Base-by-base conservation (phyloP, 139 green algal genomes). In the Chlorella sp. region DNA sequence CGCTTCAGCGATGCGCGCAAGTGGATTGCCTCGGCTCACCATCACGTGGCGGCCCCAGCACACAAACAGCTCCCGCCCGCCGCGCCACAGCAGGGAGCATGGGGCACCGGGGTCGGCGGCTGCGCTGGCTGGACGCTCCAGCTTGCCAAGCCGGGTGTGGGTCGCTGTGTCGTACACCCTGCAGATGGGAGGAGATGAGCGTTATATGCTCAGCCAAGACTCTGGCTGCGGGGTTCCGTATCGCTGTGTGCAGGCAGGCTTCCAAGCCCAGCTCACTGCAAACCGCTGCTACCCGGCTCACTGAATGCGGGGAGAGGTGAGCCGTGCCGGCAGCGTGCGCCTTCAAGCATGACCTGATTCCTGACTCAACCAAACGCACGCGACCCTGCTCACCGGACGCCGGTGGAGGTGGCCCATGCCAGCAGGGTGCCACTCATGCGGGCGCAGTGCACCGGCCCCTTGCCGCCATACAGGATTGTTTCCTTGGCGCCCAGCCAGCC, bases 401-500 rank as follows among this genome's bases (percentile, higher is more conserved):
- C 91, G 16, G 83, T 79, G 73, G 96, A 91, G 44, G 93, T 97
- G 13, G 93, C 93, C 97, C 97, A 99, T 0, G 97, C 96, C 19
- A 99, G 86, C 28, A 98, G 82, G 7, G 78, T 85, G 24, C 90
- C 92, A 32, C 86, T 84, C 97, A 96, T 98, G 20, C 83, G 82
- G 9, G 95, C 87, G 22, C 86, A 81, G 32, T 87, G 87, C 20
- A 98, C 87, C 16, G 90, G 72, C 7, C 92, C 92, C 88, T 94
- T 93, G 0, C 94, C 97, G 58, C 89, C 76, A 43, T 95, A 91
- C 56, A 99, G 84, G 19, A 94, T 82, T 24, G 88, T 91, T 85
- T 99, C 94, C 32, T 81, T 89, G 51, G 85, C 90, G 20, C 94
- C 95, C 77, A 98, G 88, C 96, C 96, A 98, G 36, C 96, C 96